A percentile compares a stretch with the other conserved stretches of the same genome.
These are phyloP conservation scores for Talaromyces stipitatus DNA, from an alignment of 495 filamentous ascomycete species.

Conservation along the genomic window DNA sequence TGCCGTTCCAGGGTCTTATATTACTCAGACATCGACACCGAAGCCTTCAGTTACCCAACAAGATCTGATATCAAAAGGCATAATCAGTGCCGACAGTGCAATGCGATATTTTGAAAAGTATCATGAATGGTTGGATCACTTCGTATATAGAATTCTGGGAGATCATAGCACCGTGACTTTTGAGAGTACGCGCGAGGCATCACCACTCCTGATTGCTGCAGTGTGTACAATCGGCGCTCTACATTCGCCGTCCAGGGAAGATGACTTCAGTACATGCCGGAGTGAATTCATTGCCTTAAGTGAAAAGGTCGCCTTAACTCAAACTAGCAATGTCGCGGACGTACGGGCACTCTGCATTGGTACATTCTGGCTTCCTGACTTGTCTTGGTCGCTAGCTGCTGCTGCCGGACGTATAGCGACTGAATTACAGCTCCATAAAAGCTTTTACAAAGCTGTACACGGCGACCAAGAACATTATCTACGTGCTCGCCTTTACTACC, in stretches of 20 bases:
- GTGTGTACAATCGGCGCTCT: conserved; percentile 8
- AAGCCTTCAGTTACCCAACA: not conserved
- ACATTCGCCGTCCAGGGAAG: not conserved
- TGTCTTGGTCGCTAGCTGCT: conserved; percentile 6
- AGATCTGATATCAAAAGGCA: not conserved
- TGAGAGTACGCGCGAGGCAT: not conserved
- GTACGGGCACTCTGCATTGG: conserved; percentile 11
- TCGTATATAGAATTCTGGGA: not conserved
- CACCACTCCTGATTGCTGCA: conserved; percentile 5
- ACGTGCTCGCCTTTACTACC: not conserved
- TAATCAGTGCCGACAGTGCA: not conserved
- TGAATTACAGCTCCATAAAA: conserved; percentile 10
- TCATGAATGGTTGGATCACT: not conserved
- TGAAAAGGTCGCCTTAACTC: not conserved
- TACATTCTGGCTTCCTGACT: conserved; percentile 9
- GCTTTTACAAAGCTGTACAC: not conserved
- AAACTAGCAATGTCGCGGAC: conserved; percentile 4
- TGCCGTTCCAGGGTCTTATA: not conserved
- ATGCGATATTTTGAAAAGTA: not conserved
- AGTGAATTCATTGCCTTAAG: not conserved
- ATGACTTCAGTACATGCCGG: not conserved
- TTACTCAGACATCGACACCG: not conserved
- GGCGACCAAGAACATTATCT: not conserved
- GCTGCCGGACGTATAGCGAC: conserved; percentile 9
- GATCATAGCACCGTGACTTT: not conserved